Percentiles rank a stretch among this genome's conserved stretches.
These are phyloP conservation scores for Solanum okadae DNA, from an alignment of 257 asterid genomes.

Conservation along the genomic window DNA sequence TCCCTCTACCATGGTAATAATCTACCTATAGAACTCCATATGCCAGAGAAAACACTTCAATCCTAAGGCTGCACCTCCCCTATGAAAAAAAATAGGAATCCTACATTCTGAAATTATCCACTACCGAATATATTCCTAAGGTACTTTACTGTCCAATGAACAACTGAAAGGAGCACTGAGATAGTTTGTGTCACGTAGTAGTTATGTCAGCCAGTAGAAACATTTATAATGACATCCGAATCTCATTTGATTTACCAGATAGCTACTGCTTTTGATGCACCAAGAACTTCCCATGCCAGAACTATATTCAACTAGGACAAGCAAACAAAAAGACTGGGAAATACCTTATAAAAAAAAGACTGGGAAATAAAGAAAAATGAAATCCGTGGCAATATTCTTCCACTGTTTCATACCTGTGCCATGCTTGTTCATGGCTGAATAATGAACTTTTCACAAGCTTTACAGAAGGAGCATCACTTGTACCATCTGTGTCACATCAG, in stretches of 20 bases:
- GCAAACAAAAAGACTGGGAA: neutral
- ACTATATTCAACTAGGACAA: neutral
- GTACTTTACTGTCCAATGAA: neutral
- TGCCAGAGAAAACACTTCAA: neutral
- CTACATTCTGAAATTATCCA: neutral
- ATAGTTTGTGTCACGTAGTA: neutral
- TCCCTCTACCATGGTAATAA: neutral
- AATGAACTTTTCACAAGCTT: constrained; percentile 89
- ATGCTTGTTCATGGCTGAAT: constrained; percentile 96
- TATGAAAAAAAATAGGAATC: neutral
- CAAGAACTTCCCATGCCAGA: neutral
- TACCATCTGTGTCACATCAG: constrained; percentile 44
- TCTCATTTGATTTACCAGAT: neutral
- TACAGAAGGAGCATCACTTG: constrained; percentile 52
- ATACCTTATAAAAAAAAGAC: neutral
- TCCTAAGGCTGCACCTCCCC: neutral
- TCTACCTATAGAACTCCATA: neutral
- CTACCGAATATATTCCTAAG: neutral
- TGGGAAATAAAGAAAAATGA: neutral
- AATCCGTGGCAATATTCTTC: neutral
- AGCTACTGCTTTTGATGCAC: neutral
- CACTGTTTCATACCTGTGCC: constrained; percentile 70
- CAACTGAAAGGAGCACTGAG: neutral
- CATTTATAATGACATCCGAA: neutral
- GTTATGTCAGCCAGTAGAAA: neutral